Percentiles rank a stretch among this genome's conserved stretches.
Evolutionary conservation across 345 rosid species (phyloP).

Genomic region (Lagerstroemia speciosa): DNA sequence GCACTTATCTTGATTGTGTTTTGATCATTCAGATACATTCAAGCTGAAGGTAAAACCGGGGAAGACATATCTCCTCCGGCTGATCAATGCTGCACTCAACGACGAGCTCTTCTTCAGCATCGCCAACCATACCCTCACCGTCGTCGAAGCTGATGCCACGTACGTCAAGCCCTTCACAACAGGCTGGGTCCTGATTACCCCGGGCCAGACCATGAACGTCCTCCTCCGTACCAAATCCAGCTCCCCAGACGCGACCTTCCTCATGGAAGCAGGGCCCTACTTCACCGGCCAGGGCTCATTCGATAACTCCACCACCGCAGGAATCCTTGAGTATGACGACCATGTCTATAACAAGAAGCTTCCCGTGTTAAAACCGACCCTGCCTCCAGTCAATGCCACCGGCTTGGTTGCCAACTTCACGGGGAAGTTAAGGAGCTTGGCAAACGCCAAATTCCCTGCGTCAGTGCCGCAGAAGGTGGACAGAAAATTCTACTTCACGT

Average conservation of each 20-base stretch:
- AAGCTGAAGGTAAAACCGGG: slow-evolving; percentile 43
- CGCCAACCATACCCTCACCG: slow-evolving; percentile 32
- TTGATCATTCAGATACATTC: slow-evolving; percentile 35
- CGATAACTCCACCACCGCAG: slow-evolving; percentile 38
- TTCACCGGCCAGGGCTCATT: slow-evolving; percentile 25
- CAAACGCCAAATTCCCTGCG: slow-evolving; percentile 30
- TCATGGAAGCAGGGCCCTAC: slow-evolving; percentile 37
- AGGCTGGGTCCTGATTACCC: slow-evolving; percentile 20
- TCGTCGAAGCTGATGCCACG: slow-evolving; percentile 34
- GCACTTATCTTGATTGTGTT: too few relatives aligned
- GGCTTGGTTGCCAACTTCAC: slow-evolving; percentile 23
- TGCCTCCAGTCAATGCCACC: slow-evolving; percentile 31
- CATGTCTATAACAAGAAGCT: slow-evolving; percentile 13
- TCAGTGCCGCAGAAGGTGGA: slow-evolving; percentile 29
- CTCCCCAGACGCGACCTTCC: slow-evolving; percentile 32
- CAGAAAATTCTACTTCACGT: slow-evolving; percentile 30
- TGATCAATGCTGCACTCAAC: slow-evolving; percentile 54
- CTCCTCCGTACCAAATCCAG: slow-evolving; percentile 30
- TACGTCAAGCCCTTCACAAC: slow-evolving; percentile 32
- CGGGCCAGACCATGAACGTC: slow-evolving; percentile 44
- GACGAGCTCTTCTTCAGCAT: slow-evolving; percentile 51
- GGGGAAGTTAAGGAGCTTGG: slow-evolving; percentile 27
- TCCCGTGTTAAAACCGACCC: slow-evolving; percentile 26
- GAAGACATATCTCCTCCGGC: slow-evolving; percentile 37
- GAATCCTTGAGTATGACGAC: slow-evolving; percentile 33